A percentile compares a stretch with the other conserved stretches of the same genome.
phyloP scores from a whole-genome alignment of 306 rosid species.

The Arachis hypogaea region DNA sequence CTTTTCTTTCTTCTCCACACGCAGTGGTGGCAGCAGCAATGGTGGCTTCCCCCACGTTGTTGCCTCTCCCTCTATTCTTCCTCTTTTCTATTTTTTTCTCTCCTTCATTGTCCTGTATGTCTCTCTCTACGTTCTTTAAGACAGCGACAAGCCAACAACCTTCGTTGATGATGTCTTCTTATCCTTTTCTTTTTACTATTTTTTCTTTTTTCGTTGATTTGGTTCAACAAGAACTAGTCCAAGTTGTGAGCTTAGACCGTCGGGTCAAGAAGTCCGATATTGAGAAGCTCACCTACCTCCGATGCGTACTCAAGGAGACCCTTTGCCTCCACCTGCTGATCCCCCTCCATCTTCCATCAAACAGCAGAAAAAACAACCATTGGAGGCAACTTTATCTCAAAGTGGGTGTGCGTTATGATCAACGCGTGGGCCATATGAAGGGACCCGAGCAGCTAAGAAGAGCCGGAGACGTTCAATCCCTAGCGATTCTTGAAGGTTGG shows the following conservation, averaged over 20 bases:
- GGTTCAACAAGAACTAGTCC: constrained; percentile 65
- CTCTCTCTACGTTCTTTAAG: too few relatives aligned
- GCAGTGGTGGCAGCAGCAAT: too few relatives aligned
- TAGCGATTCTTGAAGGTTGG: constrained; percentile 56
- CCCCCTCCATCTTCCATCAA: constrained; percentile 86
- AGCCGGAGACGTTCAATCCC: constrained; percentile 61
- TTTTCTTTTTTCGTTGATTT: too few relatives aligned
- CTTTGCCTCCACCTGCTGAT: constrained; percentile 91
- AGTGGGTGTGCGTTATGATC: constrained; percentile 69
- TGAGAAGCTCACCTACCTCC: constrained; percentile 62
- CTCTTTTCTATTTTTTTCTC: too few relatives aligned
- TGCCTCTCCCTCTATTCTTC: too few relatives aligned
- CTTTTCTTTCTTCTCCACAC: too few relatives aligned
- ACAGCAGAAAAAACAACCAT: constrained; percentile 69
- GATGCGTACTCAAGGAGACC: constrained; percentile 68
- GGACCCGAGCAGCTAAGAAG: constrained; percentile 61
- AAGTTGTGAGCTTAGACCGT: constrained; percentile 70
- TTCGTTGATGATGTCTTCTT: too few relatives aligned
- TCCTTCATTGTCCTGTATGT: too few relatives aligned
- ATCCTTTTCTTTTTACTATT: too few relatives aligned
- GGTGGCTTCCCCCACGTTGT: too few relatives aligned
- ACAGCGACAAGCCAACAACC: too few relatives aligned
- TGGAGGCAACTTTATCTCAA: constrained; percentile 63
- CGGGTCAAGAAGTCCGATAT: constrained; percentile 66
- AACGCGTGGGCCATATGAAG: constrained; percentile 89